Conservation (phyloP, 345 rosid species). For the Sonneratia alba region DNA sequence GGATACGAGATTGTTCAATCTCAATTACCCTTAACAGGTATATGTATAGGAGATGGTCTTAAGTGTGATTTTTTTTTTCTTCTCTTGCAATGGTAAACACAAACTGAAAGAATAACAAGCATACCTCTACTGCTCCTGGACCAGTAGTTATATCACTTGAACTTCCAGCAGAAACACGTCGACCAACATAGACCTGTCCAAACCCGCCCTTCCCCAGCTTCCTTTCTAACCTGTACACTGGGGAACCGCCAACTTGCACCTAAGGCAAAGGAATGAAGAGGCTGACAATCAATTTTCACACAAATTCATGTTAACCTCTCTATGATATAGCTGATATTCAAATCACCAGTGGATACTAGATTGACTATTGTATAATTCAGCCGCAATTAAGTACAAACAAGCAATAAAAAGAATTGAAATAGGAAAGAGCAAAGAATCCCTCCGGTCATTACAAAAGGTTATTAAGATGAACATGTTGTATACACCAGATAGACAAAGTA, state of each 20-base stretch:
- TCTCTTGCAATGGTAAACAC: background rate
- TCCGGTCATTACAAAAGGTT: background rate
- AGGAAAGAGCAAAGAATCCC: background rate
- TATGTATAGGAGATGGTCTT: background rate
- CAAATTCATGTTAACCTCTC: background rate
- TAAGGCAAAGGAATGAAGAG: conserved; percentile 11
- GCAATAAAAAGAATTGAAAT: background rate
- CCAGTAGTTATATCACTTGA: conserved; percentile 23
- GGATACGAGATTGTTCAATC: conserved; percentile 7
- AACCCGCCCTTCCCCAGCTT: conserved; percentile 72
- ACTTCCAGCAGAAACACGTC: conserved; percentile 34
- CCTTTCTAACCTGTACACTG: conserved; percentile 41
- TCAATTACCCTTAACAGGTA: background rate
- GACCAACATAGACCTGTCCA: conserved; percentile 70
- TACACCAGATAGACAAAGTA: background rate
- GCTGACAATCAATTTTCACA: background rate
- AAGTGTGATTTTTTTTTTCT: background rate
- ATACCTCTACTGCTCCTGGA: conserved; percentile 35
- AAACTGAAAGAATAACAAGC: conserved; percentile 1
- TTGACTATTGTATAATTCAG: background rate
- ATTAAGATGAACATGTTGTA: background rate
- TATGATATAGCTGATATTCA: background rate
- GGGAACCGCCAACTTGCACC: conserved; percentile 57
- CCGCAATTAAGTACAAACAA: background rate
- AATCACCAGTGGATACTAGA: background rate